Conservation (phyloP, 495 filamentous ascomycete species). For the Aspergillus wentii region DNA sequence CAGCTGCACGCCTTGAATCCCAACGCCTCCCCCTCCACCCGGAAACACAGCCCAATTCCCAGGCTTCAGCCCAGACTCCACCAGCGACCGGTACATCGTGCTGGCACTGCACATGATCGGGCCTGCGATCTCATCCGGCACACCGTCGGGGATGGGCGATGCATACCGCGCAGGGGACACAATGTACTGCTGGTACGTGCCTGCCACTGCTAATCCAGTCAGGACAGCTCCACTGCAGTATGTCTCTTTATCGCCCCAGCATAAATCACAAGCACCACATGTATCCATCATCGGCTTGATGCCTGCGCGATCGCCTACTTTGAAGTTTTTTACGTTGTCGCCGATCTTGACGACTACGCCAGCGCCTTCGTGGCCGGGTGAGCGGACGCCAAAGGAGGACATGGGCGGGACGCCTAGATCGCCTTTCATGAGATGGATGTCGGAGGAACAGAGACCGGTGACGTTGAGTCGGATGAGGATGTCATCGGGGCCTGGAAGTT, state of each 20-base stretch:
- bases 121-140: slow-evolving; percentile 54
- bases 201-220: slow-evolving; percentile 32
- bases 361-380: slow-evolving; percentile 53
- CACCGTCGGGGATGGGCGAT: slow-evolving; percentile 58
- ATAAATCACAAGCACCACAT: slow-evolving; percentile 46
- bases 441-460: slow-evolving; percentile 45
- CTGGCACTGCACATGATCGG: slow-evolving; percentile 58
- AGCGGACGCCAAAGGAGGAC: slow-evolving; percentile 40
- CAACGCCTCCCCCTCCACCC: slow-evolving; percentile 55
- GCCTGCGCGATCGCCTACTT: slow-evolving; percentile 55
- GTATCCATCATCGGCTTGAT: slow-evolving; percentile 51
- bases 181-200: slow-evolving; percentile 68
- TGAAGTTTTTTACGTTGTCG: slow-evolving; percentile 45
- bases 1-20: slow-evolving; percentile 58
- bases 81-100: slow-evolving; percentile 49
- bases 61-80: slow-evolving; percentile 47
- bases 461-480: slow-evolving; percentile 42
- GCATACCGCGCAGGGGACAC: slow-evolving; percentile 57
- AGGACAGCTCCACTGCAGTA: slow-evolving; percentile 31
- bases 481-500: slow-evolving; percentile 35
- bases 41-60: slow-evolving; percentile 58
- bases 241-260: slow-evolving; percentile 39
- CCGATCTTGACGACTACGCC: slow-evolving; percentile 52
- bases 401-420: slow-evolving; percentile 44
- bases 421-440: slow-evolving; percentile 44